A percentile compares a stretch with the other conserved stretches of the same genome.
These are phyloP conservation scores for Phaeophleospora eucalypticola DNA, from an alignment of 2,329 filamentous ascomycete genomes.

Conservation along the genomic window DNA sequence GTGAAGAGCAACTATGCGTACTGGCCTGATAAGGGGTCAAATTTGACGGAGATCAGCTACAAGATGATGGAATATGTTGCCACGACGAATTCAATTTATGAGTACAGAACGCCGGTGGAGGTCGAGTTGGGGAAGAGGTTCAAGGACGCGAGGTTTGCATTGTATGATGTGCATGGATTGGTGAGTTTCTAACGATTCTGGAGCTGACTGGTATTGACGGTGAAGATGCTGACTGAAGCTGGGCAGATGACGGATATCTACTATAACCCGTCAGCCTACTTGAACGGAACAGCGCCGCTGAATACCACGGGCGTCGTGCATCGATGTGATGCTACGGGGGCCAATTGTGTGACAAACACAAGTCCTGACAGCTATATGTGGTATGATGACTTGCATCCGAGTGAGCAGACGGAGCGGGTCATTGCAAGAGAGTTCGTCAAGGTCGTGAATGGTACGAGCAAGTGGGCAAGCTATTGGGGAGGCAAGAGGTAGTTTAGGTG, in stretches of 20 bases:
- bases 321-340: constrained; percentile 46
- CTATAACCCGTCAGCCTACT: constrained; percentile 55
- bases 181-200: constrained; percentile 31
- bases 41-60: constrained; percentile 48
- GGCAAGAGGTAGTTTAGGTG: background rate
- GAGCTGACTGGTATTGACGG: background rate
- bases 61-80: constrained; percentile 52
- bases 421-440: constrained; percentile 56
- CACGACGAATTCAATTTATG: constrained; percentile 49
- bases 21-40: constrained; percentile 47
- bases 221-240: background rate
- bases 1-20: constrained; percentile 21
- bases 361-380: constrained; percentile 62
- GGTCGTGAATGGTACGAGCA: constrained; percentile 49
- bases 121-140: constrained; percentile 41
- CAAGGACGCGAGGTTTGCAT: constrained; percentile 56
- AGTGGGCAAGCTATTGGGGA: constrained; percentile 44
- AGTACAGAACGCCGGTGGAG: constrained; percentile 50
- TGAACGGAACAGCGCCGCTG: constrained; percentile 58
- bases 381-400: constrained; percentile 72
- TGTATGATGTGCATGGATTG: constrained; percentile 64
- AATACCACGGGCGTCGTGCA: constrained; percentile 59
- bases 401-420: constrained; percentile 57
- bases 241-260: constrained; percentile 60
- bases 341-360: constrained; percentile 40